phyloP scores from a whole-genome alignment of 306 rosid species.

The Calophaca sinica region DNA sequence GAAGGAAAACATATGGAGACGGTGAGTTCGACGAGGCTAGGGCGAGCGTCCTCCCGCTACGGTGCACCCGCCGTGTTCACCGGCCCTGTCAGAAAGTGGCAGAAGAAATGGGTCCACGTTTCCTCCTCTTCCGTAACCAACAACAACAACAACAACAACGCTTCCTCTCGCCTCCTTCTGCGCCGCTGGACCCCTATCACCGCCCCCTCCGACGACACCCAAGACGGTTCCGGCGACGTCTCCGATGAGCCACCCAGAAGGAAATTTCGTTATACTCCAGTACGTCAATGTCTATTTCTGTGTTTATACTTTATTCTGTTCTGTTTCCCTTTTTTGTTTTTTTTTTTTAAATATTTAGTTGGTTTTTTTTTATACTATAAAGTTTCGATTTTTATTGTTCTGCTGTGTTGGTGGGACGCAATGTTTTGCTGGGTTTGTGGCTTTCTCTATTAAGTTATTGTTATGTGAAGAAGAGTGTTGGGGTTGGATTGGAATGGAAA shows the following conservation, averaged over 20 bases:
- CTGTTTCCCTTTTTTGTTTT: not conserved
- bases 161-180: constrained; percentile 72
- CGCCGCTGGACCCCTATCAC: constrained; percentile 95
- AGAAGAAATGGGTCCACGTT: constrained; percentile 95
- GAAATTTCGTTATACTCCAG: constrained; percentile 96
- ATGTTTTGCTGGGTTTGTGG: constrained; percentile 11
- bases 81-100: constrained; percentile 96
- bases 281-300: constrained; percentile 36
- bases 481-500: constrained; percentile 28
- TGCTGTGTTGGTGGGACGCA: not conserved
- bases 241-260: constrained; percentile 85
- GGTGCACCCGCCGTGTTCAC: constrained; percentile 87
- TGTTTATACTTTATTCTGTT: not conserved
- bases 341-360: not conserved
- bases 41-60: constrained; percentile 94
- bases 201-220: constrained; percentile 28
- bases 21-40: constrained; percentile 79
- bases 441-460: not conserved
- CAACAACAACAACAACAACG: constrained; percentile 27
- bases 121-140: constrained; percentile 51
- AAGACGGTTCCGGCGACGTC: constrained; percentile 21
- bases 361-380: not conserved
- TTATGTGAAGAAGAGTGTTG: not conserved
- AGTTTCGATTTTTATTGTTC: constrained; percentile 28
- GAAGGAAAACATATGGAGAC: constrained; percentile 75